A percentile compares a stretch with the other conserved stretches of the same genome.
phyloP scores from a whole-genome alignment of 1,284 basidiomycete genomes.

The Trichosporon ovoides region DNA sequence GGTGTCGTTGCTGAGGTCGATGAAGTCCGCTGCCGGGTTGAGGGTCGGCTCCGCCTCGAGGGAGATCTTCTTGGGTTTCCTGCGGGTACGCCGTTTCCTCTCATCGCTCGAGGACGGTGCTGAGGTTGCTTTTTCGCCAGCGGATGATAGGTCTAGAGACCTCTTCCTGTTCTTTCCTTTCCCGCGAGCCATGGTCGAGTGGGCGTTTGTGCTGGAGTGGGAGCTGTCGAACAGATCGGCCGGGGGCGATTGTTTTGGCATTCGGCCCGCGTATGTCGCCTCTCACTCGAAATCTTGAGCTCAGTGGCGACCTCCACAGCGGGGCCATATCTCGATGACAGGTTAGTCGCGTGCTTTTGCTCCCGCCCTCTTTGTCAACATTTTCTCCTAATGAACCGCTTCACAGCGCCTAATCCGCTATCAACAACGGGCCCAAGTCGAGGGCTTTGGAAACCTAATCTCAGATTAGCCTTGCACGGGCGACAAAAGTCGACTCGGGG shows the following conservation, averaged over 20 bases:
- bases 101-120: background rate
- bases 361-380: background rate
- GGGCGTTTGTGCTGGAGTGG: background rate
- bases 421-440: too few species aligned
- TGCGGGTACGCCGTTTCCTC: background rate
- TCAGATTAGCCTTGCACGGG: background rate
- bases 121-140: background rate
- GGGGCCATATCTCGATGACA: background rate
- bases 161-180: background rate
- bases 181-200: background rate
- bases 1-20: slow-evolving; percentile 3
- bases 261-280: background rate
- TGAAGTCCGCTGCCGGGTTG: slow-evolving; percentile 2
- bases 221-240: background rate
- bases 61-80: background rate
- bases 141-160: background rate
- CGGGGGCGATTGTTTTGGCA: background rate
- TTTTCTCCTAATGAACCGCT: background rate
- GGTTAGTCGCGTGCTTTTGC: background rate
- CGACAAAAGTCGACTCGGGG: slow-evolving; percentile 3
- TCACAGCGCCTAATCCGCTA: background rate
- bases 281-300: slow-evolving; percentile 2
- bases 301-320: slow-evolving; percentile 5
- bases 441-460: too few species aligned
- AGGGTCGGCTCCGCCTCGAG: background rate